A percentile compares a stretch with the other conserved stretches of the same genome.
These are phyloP conservation scores for Eucalyptus caleyi DNA, from an alignment of 345 rosid species.

Conservation along the genomic window DNA sequence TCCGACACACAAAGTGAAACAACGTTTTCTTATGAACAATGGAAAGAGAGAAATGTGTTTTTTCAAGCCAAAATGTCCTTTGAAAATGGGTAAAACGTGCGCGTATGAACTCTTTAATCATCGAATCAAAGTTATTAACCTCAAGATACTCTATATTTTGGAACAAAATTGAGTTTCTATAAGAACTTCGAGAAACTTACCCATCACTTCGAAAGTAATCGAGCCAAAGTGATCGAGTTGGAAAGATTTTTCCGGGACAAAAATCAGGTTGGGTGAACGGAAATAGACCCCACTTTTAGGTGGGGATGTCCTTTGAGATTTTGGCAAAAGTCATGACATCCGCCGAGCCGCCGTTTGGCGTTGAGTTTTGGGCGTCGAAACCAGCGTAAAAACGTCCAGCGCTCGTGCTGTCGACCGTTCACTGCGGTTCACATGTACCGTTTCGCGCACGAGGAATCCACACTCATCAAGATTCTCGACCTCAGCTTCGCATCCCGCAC, in stretches of 20 bases:
- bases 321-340: not conserved
- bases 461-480: not conserved
- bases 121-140: not conserved
- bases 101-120: not conserved
- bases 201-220: rapidly evolving
- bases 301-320: not conserved
- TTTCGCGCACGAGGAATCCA: not conserved
- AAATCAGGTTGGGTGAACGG: too few species aligned
- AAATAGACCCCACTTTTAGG: not conserved
- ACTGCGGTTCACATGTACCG: not conserved
- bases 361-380: not conserved
- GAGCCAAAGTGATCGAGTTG: not conserved
- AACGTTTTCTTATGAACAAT: rapidly evolving
- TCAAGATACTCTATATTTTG: not conserved
- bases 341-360: not conserved
- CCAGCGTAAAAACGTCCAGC: not conserved
- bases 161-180: not conserved
- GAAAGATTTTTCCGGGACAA: not conserved
- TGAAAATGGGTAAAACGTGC: rapidly evolving
- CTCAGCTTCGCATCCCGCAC: not conserved
- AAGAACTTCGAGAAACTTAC: too few species aligned
- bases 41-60: not conserved
- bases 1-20: too few species aligned
- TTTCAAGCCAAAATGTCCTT: rapidly evolving
- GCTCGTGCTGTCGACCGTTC: not conserved